phyloP scores from a whole-genome alignment of 139 green algal genomes.

The Trebouxia sp. region DNA sequence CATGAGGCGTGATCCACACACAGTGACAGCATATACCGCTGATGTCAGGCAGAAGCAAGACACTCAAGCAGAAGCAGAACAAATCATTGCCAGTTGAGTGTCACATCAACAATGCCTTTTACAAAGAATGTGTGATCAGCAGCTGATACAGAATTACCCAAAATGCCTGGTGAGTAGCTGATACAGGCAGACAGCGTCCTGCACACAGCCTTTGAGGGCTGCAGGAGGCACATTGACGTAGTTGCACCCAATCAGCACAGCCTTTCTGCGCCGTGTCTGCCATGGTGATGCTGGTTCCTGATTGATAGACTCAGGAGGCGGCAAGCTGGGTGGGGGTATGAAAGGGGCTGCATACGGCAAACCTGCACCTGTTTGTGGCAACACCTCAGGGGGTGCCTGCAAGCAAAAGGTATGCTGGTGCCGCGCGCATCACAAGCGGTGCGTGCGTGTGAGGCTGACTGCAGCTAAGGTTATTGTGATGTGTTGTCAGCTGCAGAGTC shows the following conservation, averaged over 20 bases:
- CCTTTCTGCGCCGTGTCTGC: constrained; percentile 11
- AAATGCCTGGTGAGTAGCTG: constrained; percentile 13
- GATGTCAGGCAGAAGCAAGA: too few species aligned
- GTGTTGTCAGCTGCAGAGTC: too few species aligned
- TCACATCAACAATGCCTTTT: neutral
- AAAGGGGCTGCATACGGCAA: constrained; percentile 34
- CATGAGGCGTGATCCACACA: too few species aligned
- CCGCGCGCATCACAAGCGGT: too few species aligned
- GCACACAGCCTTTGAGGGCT: constrained; percentile 25
- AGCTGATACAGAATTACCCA: constrained; percentile 23
- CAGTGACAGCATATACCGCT: too few species aligned
- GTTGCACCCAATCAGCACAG: constrained; percentile 32
- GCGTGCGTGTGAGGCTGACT: too few species aligned
- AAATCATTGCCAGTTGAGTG: neutral
- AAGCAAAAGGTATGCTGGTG: neutral
- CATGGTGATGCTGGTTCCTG: neutral
- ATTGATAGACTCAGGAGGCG: constrained; percentile 20
- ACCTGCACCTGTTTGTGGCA: neutral
- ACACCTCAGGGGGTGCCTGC: constrained; percentile 26
- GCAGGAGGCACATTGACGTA: neutral
- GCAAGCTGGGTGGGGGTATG: constrained; percentile 25
- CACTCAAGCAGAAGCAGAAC: too few species aligned
- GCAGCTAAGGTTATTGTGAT: too few species aligned
- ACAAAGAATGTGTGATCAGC: too few species aligned
- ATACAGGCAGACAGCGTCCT: constrained; percentile 25